A percentile compares a stretch with the other conserved stretches of the same genome.
These are phyloP conservation scores for Aspergillus luchuensis DNA, from an alignment of 2,329 filamentous ascomycete species.

Conservation along the genomic window DNA sequence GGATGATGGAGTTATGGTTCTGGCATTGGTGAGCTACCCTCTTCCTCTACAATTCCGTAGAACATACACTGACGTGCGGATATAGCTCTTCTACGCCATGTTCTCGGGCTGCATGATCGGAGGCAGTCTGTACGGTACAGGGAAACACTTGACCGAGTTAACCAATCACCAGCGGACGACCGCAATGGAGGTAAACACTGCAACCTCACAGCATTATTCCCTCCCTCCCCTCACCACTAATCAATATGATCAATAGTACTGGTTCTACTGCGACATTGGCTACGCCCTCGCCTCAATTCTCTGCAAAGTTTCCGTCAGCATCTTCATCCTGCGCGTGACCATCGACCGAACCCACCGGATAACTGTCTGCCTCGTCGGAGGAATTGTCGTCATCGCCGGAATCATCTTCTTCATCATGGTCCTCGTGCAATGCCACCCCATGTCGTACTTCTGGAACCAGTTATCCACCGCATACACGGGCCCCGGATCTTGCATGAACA, in stretches of 20 bases:
- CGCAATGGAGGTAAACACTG: conserved; percentile 21
- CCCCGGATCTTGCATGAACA: conserved; percentile 15
- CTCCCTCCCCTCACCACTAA: neutral
- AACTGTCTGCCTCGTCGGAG: conserved; percentile 48
- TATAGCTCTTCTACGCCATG: conserved; percentile 20
- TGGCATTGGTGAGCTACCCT: conserved; percentile 28
- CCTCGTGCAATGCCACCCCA: conserved; percentile 52
- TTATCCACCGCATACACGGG: neutral
- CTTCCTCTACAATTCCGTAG: neutral
- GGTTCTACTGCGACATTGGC: conserved; percentile 54
- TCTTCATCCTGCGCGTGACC: conserved; percentile 53
- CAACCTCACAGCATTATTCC: no score
- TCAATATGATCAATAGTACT: conserved; percentile 26
- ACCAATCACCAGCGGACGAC: conserved; percentile 11
- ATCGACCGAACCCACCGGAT: conserved; percentile 45
- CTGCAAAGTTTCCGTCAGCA: conserved; percentile 51
- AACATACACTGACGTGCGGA: neutral
- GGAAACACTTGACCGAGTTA: conserved; percentile 19
- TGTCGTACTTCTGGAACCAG: conserved; percentile 51
- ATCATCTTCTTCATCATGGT: conserved; percentile 50
- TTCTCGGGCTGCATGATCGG: conserved; percentile 26
- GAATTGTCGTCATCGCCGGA: conserved; percentile 44
- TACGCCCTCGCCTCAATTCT: conserved; percentile 49
- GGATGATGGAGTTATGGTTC: conserved; percentile 38
- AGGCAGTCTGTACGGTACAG: conserved; percentile 27